These are phyloP conservation scores for Pleurotus ostreatus DNA, from an alignment of 768 basidiomycete species.

Conservation along the genomic window DNA sequence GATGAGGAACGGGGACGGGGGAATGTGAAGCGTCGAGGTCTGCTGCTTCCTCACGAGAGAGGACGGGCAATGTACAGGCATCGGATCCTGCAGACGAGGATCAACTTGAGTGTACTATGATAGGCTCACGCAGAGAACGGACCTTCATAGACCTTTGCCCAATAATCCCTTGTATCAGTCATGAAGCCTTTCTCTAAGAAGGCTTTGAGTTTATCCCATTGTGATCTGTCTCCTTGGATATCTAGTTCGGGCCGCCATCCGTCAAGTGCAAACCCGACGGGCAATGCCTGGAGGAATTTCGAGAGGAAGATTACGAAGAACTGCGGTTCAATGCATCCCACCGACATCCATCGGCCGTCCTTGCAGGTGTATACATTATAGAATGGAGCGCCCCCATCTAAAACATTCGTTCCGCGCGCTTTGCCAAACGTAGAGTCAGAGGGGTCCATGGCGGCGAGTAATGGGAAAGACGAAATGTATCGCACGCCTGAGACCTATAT, in stretches of 20 bases:
- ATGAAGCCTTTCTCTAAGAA: conserved; percentile 67
- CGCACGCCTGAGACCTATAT: conserved; percentile 75
- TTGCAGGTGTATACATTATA: conserved; percentile 72
- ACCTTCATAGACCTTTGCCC: conserved; percentile 69
- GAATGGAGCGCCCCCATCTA: conserved; percentile 79
- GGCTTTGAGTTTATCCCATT: conserved; percentile 54
- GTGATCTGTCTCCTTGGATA: conserved; percentile 38
- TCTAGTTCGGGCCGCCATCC: conserved; percentile 53
- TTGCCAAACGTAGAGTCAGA: conserved; percentile 29
- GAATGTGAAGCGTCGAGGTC: conserved; percentile 31
- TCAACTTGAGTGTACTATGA: too few relatives aligned
- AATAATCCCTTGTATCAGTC: conserved; percentile 58
- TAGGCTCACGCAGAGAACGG: conserved; percentile 11
- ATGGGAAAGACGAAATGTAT: conserved; percentile 71
- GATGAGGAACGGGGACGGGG: conserved; percentile 48
- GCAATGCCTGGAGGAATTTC: conserved; percentile 47
- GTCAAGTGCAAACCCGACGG: conserved; percentile 34
- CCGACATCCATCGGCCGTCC: conserved; percentile 71
- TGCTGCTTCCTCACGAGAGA: conserved; percentile 59
- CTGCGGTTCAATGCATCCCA: conserved; percentile 71
- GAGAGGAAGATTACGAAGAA: conserved; percentile 65
- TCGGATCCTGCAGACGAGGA: conserved; percentile 48
- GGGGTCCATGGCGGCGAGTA: conserved; percentile 41
- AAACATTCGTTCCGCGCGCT: conserved; percentile 50
- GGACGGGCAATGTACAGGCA: conserved; percentile 67